Conservation (phyloP, 2,329 filamentous ascomycete species). For the Sodiomyces alkalinus region DNA sequence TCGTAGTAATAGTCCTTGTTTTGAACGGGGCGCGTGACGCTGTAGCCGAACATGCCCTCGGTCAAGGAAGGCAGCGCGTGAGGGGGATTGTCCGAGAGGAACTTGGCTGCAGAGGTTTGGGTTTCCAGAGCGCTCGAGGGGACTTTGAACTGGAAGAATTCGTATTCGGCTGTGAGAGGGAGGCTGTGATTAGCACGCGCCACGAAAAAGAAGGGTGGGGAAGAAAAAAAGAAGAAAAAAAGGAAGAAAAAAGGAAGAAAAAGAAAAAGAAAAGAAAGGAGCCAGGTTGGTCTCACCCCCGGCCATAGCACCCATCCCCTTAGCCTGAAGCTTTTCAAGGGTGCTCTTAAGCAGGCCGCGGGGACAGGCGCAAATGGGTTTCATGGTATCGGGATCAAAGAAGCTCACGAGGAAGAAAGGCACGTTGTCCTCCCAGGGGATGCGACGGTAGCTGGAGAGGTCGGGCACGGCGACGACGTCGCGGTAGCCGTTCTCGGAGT, state of each 20-base stretch:
- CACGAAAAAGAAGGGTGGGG: background rate
- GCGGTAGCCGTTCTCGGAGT: conserved; percentile 78
- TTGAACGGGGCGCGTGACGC: conserved; percentile 69
- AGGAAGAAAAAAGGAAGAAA: background rate
- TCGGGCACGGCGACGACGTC: conserved; percentile 76
- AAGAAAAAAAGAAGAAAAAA: background rate
- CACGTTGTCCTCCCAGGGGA: conserved; percentile 80
- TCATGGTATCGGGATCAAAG: conserved; percentile 59
- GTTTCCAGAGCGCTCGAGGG: conserved; percentile 38
- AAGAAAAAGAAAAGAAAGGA: background rate
- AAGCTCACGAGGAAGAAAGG: conserved; percentile 80
- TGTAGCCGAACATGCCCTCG: conserved; percentile 94
- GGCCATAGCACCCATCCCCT: conserved; percentile 73
- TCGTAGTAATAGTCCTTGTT: conserved; percentile 90
- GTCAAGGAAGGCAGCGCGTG: conserved; percentile 64
- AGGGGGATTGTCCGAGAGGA: conserved; percentile 58
- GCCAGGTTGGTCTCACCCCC: conserved; percentile 46
- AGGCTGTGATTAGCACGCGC: background rate
- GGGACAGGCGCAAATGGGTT: conserved; percentile 64
- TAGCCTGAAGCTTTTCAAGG: conserved; percentile 48
- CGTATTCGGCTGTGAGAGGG: conserved; percentile 67
- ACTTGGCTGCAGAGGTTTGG: conserved; percentile 55
- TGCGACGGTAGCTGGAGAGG: conserved; percentile 60
- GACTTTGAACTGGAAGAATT: conserved; percentile 81
- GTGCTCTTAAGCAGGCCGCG: conserved; percentile 57